Base-by-base conservation (phyloP, 2,329 filamentous ascomycete species). In the Lachnellula subtilissima region DNA sequence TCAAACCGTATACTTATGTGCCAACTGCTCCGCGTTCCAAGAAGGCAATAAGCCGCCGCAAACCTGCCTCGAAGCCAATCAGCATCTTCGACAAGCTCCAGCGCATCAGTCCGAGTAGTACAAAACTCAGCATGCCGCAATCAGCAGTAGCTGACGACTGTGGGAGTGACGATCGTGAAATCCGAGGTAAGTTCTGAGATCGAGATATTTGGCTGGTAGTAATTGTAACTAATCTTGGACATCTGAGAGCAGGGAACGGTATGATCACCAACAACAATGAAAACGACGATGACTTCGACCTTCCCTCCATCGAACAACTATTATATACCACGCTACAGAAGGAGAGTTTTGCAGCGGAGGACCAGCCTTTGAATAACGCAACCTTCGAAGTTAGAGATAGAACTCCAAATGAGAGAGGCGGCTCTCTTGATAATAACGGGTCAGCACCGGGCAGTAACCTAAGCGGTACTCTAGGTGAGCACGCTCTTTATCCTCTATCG, bases 11-110 rank as follows among this genome's bases (percentile, higher is more conserved):
- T 58, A 61, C 36, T 39, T 63, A 63, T 47, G 36, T 55, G 47
- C 60, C 58, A 60, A 65, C 54, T 60, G 9, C 56, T 61, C 54
- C 55, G 40, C 58, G 58, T 39, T 58, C 28, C 14, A 63, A 62
- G 53, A 62, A 50, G 36, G 28, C 36, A 58, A 46, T 15, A 54
- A 48, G 45, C 45, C 53, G 50, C 53, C 48, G 39, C 47, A 57
- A 52, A 59, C 53, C 48, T 61, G 46, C 48, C 53, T 28, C 52
- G 35, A 46, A 64, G 32, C 50, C 50, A 52, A 4, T 39, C 36
- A 63, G 52, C 19, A 61, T 61, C 35, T 14, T 56, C 48, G 25
- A 62, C 43, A 62, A 56, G 51, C 47, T 58, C 48, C 8, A 61
- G 50, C 47, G 35, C 25, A 61, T 50, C 37, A 60, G 36, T 5